Evolutionary conservation across 1,139 yeast species (phyloP).

Genomic region (Meyerozyma guilliermondii): DNA sequence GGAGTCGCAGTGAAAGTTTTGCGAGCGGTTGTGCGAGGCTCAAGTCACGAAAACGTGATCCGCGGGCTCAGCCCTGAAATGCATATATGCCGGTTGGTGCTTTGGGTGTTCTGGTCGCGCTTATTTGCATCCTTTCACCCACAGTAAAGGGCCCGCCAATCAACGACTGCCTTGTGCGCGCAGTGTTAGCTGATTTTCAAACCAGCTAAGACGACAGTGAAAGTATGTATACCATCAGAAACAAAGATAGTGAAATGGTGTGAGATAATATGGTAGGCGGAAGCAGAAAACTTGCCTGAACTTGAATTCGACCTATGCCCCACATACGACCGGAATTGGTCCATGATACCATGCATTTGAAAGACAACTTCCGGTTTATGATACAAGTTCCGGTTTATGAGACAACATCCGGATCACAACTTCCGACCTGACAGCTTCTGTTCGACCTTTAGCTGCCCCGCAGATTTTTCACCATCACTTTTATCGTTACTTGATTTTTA

Average conservation of each 20-base stretch:
- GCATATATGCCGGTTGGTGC: background rate
- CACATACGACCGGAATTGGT: background rate
- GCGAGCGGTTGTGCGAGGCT: constrained; percentile 3
- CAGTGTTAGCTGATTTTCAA: constrained; percentile 2
- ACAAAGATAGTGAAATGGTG: background rate
- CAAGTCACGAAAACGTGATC: constrained; percentile 1
- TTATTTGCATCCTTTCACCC: background rate
- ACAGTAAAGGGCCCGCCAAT: background rate
- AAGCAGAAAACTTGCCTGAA: too few relatives aligned
- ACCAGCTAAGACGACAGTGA: background rate
- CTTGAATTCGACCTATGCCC: too few relatives aligned
- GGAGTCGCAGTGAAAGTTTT: constrained; percentile 2
- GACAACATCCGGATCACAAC: too few relatives aligned
- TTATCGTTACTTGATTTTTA: background rate
- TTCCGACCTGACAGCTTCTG: too few relatives aligned
- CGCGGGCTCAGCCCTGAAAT: background rate
- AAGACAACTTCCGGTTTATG: background rate
- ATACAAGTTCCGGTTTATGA: background rate
- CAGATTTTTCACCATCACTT: background rate
- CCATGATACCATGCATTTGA: background rate
- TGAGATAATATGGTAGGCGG: background rate
- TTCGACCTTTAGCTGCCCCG: background rate
- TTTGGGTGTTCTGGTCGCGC: too few relatives aligned
- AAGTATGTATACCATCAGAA: background rate
- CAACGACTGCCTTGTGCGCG: background rate